Conservation (phyloP, 257 asterid species). For the Oldenlandia corymbosa region DNA sequence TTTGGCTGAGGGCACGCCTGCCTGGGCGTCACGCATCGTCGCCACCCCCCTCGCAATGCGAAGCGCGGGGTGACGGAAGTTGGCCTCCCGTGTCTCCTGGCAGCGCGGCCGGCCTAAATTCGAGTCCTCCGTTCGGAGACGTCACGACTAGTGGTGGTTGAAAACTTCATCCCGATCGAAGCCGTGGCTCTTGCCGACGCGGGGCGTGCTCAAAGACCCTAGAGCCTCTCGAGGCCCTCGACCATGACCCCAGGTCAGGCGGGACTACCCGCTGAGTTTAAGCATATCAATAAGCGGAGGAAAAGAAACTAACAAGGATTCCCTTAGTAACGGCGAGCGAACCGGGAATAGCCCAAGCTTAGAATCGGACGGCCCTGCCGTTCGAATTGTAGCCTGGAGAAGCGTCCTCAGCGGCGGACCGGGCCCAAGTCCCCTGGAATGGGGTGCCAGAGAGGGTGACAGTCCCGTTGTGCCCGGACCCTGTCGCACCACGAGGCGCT, state of each 20-base stretch:
- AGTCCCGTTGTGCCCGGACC: constrained; percentile 16
- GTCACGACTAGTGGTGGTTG: too few species aligned
- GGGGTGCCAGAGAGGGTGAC: constrained; percentile 16
- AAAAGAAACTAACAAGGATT: constrained; percentile 58
- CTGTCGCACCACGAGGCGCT: constrained; percentile 21
- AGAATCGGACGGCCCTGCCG: constrained; percentile 30
- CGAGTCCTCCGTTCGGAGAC: too few species aligned
- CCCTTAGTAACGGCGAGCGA: constrained; percentile 56
- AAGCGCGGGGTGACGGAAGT: too few species aligned
- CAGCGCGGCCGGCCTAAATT: too few species aligned
- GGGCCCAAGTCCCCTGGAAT: constrained; percentile 13
- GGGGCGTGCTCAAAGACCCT: too few species aligned
- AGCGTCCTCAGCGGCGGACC: constrained; percentile 5
- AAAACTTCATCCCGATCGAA: too few species aligned
- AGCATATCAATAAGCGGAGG: constrained; percentile 30
- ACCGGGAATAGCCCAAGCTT: constrained; percentile 47
- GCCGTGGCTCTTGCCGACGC: too few species aligned
- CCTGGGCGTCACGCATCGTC: constrained; percentile 20
- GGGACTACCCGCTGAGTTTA: background rate
- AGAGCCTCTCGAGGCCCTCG: too few species aligned
- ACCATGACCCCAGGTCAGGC: too few species aligned
- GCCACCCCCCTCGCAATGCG: too few species aligned
- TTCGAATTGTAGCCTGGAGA: constrained; percentile 19
- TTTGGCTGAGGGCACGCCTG: constrained; percentile 13
- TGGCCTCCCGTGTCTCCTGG: too few species aligned